These are phyloP conservation scores for Truncatella angustata DNA, from an alignment of 2,329 filamentous ascomycete genomes.

Conservation along the genomic window DNA sequence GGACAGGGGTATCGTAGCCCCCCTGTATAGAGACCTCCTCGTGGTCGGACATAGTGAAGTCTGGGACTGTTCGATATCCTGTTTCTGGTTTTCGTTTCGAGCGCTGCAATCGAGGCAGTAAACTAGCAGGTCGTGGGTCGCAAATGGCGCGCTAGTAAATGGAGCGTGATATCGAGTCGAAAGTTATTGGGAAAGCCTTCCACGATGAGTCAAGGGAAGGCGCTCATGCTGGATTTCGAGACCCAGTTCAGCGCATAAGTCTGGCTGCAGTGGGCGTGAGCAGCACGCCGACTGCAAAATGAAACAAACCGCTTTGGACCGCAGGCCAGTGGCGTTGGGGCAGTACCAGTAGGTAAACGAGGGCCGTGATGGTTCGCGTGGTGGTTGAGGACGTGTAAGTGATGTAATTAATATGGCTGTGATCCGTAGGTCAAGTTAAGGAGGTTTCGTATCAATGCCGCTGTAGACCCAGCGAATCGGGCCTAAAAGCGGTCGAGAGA, in stretches of 20 bases:
- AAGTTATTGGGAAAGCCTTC: constrained; percentile 25
- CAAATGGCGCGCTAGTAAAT: not conserved
- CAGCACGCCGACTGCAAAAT: constrained; percentile 38
- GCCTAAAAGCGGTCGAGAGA: constrained; percentile 86
- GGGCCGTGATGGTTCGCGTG: not conserved
- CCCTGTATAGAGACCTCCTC: constrained; percentile 61
- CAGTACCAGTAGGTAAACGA: constrained; percentile 5
- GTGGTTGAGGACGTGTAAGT: constrained; percentile 1
- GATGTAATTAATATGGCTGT: constrained; percentile 27
- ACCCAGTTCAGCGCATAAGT: constrained; percentile 25
- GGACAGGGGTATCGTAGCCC: constrained; percentile 70
- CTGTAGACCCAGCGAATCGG: constrained; percentile 91
- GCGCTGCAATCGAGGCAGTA: too few relatives aligned
- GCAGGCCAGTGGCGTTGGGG: constrained; percentile 10
- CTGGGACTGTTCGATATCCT: too few relatives aligned
- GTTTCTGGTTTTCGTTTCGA: too few relatives aligned
- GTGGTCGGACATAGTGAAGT: constrained; percentile 69
- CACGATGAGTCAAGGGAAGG: constrained; percentile 29
- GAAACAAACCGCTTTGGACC: constrained; percentile 8
- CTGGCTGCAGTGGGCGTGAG: constrained; percentile 30
- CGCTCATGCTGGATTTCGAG: constrained; percentile 27
- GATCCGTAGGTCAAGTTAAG: constrained; percentile 67
- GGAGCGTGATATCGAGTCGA: not conserved
- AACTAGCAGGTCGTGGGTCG: not conserved
- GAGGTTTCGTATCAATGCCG: constrained; percentile 96